phyloP scores from a whole-genome alignment of 2,329 filamentous ascomycete species.

The Magnaporthiopsis rhizophila region DNA sequence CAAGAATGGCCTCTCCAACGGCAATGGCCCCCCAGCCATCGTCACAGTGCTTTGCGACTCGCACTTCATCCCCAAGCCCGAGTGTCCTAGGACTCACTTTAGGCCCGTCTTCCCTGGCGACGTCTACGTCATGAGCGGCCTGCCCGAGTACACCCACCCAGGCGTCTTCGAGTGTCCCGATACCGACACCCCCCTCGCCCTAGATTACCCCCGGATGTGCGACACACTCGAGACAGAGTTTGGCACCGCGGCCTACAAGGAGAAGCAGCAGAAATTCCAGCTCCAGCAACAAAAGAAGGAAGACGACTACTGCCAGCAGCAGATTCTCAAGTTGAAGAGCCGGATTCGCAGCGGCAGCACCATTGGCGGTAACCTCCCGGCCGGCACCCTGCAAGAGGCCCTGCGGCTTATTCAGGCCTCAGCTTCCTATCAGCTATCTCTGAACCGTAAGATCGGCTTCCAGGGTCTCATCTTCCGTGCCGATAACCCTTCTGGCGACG shows the following conservation, averaged over 20 bases:
- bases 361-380: neutral
- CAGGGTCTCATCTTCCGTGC: neutral
- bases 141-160: neutral
- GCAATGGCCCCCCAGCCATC: neutral
- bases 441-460: neutral
- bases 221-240: neutral
- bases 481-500: too few relatives aligned
- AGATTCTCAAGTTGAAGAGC: neutral
- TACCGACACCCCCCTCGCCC: neutral
- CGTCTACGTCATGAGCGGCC: neutral
- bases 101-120: neutral
- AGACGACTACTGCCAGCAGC: neutral
- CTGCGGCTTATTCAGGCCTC: neutral
- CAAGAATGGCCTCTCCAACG: neutral
- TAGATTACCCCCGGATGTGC: neutral
- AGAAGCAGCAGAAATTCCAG: neutral
- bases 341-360: neutral
- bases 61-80: slow-evolving; percentile 12
- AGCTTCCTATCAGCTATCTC: neutral
- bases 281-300: neutral
- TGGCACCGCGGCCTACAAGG: neutral
- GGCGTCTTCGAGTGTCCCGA: neutral
- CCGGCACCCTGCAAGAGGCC: neutral
- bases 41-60: slow-evolving; percentile 6
- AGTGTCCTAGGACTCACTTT: slow-evolving; percentile 10